phyloP scores from a whole-genome alignment of 495 filamentous ascomycete species.

The Neurospora terricola region DNA sequence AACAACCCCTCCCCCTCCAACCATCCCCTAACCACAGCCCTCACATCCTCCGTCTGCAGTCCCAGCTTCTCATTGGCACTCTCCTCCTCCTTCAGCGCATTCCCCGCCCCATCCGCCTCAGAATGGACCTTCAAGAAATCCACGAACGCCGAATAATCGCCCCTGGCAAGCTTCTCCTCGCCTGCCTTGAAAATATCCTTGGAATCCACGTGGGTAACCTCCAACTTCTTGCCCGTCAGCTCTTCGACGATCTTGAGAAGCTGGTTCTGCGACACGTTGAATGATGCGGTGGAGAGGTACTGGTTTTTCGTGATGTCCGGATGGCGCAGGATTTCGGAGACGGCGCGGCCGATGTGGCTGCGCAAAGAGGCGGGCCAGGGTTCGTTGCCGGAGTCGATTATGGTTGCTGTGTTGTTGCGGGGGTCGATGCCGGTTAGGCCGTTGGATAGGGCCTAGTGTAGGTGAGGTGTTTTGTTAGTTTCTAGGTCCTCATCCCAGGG shows the following conservation, averaged over 20 bases:
- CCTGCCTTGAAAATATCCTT: slow-evolving; percentile 34
- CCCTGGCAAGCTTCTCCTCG: slow-evolving; percentile 33
- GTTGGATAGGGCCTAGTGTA: background rate
- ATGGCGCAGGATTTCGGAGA: slow-evolving; percentile 39
- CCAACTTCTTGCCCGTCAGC: slow-evolving; percentile 32
- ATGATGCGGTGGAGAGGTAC: slow-evolving; percentile 38
- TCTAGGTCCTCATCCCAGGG: no score
- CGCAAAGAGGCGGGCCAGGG: slow-evolving; percentile 39
- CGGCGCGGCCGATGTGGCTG: slow-evolving; percentile 34
- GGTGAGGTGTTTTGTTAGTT: background rate
- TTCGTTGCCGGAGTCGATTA: slow-evolving; percentile 47
- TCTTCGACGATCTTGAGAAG: slow-evolving; percentile 41
- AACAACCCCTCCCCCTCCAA: slow-evolving; percentile 5
- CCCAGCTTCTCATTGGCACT: slow-evolving; percentile 15
- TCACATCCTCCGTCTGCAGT: slow-evolving; percentile 16
- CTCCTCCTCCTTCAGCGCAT: slow-evolving; percentile 24
- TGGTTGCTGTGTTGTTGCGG: slow-evolving; percentile 27
- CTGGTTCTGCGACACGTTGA: slow-evolving; percentile 44
- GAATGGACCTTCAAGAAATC: slow-evolving; percentile 26
- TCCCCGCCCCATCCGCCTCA: slow-evolving; percentile 37
- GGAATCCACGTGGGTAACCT: slow-evolving; percentile 26
- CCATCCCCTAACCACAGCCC: slow-evolving; percentile 7
- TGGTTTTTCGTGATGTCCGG: slow-evolving; percentile 46
- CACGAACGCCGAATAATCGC: slow-evolving; percentile 33
- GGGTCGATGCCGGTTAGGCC: slow-evolving; percentile 6